Base-by-base conservation (phyloP, 192 early-diverging fungal species). In the Coemansia sp. region DNA sequence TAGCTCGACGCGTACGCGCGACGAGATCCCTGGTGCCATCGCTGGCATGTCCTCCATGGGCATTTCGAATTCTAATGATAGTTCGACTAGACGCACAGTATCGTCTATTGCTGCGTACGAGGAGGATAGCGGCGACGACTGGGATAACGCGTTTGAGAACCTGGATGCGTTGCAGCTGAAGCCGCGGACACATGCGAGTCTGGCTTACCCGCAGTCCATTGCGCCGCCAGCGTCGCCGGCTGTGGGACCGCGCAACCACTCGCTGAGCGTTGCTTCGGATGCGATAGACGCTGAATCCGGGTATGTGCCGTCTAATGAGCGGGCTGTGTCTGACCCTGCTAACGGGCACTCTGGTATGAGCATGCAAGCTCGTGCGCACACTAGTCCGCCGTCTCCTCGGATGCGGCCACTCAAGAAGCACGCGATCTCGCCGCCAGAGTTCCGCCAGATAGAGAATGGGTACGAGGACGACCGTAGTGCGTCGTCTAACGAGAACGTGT, bases 101-200 rank as follows among this genome's bases (percentile, higher is more conserved):
- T 84, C 81, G 8, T 84, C 81, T 4, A 84, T 84, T 38, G 81
- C 81, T 0, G 76, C 73, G 8, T 84, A 84, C 64, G 81, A 84
- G 44, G 81, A 84, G 21, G 76, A 84, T 51, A 84, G 81, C 62
- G 70, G 76, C 41, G 81, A 84, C 8, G 81, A 84, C 73, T 84
- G 81, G 81, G 81, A 84, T 23, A 78, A 84, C 11, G 81, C 81
- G 1, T 84, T 84, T 66, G 66, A 84, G 58, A 84, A 84, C 37
- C 76, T 84, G 12, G 81, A 84, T 31, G 67, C 75, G 9, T 62
- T 84, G 50, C 76, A 84, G 62, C 48, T 78, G 15, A 68, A 67
- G 32, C 36, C 73, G 5, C 73, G 76, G 0, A 61, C 69, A 9
- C 67, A 69, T 12, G 34, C 59, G 34, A 61, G 59, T 10, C 44